Evolutionary conservation across 257 asterid genomes (phyloP), one percentile per base, ranked within the genome.

Genomic region (Gynochthodes officinalis): DNA sequence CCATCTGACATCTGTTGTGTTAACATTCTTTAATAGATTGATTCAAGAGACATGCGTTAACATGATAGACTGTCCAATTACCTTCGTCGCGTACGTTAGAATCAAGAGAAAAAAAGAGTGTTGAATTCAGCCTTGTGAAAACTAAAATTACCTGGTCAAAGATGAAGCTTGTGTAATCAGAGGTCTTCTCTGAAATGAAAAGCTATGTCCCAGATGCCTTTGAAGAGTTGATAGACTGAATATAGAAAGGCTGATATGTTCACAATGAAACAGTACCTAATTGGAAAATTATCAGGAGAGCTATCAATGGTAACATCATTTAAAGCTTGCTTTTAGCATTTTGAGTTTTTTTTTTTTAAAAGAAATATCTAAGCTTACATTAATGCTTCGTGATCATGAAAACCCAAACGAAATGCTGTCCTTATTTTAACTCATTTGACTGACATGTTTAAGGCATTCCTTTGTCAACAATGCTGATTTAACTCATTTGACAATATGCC

Each of bases 111-210:
- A 46, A 65, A 23, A 21, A 11, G 27, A 15, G n/a, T n/a, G n/a
- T n/a, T 43, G 58, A 58, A 25, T 11, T 67, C 1, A n/a, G 43
- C 42, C 54, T 67, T 33, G 37, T 5, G 42, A 43, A 33, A 14
- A 59, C 44, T 18, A 3, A 40, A 33, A 27, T 77, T 81, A 88
- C 96, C 87, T 86, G 90, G 65, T 90, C 87, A 32, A 88, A 57
- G 70, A 84, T 75, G 84, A 90, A 88, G 84, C 84, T 85, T 75
- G 80, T 78, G 78, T 84, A 86, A 61, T 90, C 96, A n/a, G 95
- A 85, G 43, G 82, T 75, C 87, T 1, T 81, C 43, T 90, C 90
- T 19, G 91, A 81, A 75, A 88, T 74, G 80, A 84, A 69, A 75
- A 90, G 83, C 83, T 12, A 83, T 81, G 80, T 87, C 88, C 63